Evolutionary conservation across 768 basidiomycete species (phyloP), one percentile per base, ranked within the genome.

Genomic region (Rhodotorula diobovata): DNA sequence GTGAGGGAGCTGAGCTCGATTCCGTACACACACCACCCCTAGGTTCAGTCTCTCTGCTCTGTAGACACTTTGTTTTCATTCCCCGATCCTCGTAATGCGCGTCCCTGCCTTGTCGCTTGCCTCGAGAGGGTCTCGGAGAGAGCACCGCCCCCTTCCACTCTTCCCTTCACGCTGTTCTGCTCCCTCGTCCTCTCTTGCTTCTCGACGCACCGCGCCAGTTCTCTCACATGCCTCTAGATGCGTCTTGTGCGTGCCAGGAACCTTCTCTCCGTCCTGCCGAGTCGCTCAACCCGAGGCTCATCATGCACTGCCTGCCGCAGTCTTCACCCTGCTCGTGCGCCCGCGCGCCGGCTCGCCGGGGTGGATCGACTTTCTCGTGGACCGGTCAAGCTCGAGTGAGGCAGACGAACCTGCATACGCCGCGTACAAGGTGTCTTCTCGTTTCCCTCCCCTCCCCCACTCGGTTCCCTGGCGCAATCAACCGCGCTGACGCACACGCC

Each of bases 291-390:
- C 4, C 28, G 51, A 11, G 28, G 50, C 50, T 51, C 54, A 35
- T 54, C 58, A 25, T 14, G 1, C 30, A 5, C 43, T 4, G 11
- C 45, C 58, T 41, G 25, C 30, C n/a, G 48, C 68, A 70, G 64
- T 66, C 3, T 71, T 62, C 34, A 39, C 50, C 18, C 70, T 71
- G 39, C 60, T 66, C 54, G 70, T 71, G 14, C 70, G 70, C 0
- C 70, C 68, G 3, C 68, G 68, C 4, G 12, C 9, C 23, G 14
- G 18, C 56, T n/a, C n/a, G 23, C 54, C 70, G 0, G 64, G 64
- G 16, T 51, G 46, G 35, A 18, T 71, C 28, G 64, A 71, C 64
- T 62, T 62, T 37, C 2, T 61, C 28, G 16, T 51, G 1, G 70
- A 71, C n/a, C 4, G 37, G 23, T 21, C 28, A 2, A 21, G 35